Evolutionary conservation across 176 grass and related monocot genomes (phyloP).

Genomic region (Melocanna baccifera): DNA sequence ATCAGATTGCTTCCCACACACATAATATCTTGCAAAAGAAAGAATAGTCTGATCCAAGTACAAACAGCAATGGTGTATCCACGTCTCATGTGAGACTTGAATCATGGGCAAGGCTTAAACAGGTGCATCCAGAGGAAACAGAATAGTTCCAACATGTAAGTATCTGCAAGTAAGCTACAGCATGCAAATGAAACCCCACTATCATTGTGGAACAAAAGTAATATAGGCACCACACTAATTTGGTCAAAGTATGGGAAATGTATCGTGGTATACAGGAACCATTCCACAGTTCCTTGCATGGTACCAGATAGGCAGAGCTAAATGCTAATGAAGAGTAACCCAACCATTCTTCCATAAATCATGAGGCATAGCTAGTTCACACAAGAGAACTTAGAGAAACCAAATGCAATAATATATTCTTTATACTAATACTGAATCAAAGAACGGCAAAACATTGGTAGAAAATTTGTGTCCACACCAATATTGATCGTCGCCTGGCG

Average conservation of each 20-base stretch:
- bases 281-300: background rate
- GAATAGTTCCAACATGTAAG: background rate
- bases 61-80: background rate
- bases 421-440: background rate
- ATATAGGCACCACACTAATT: background rate
- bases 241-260: background rate
- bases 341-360: background rate
- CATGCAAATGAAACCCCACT: background rate
- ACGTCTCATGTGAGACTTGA: background rate
- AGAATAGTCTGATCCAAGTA: background rate
- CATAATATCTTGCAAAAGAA: background rate
- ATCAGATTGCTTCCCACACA: background rate
- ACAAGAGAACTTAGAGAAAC: background rate
- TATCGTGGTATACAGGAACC: background rate
- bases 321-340: background rate
- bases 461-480: conserved; percentile 34
- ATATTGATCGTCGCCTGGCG: conserved; percentile 87
- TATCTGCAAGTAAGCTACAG: background rate
- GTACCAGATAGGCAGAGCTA: background rate
- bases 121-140: background rate
- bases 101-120: background rate
- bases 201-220: background rate
- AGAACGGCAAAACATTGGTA: background rate
- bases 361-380: background rate
- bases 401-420: background rate